These are phyloP conservation scores for Lotus japonicus DNA, from an alignment of 306 rosid species.

Conservation along the genomic window DNA sequence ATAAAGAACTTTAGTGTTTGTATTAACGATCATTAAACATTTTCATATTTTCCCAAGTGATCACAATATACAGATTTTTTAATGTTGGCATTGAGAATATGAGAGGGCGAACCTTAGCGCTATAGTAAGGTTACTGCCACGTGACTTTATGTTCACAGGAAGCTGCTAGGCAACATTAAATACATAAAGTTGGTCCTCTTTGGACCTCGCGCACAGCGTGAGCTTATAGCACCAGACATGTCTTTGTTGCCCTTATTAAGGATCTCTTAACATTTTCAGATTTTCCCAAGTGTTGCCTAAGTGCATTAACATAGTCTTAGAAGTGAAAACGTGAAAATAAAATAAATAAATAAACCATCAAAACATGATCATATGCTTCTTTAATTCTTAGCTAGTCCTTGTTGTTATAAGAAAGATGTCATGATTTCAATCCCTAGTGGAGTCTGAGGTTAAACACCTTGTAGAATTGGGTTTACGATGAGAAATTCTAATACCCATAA, in stretches of 20 bases:
- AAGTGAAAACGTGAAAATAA: no score
- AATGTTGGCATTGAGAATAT: no score
- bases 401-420: neutral
- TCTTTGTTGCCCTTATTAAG: no score
- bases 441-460: slow-evolving; percentile 4
- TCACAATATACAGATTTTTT: no score
- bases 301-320: neutral
- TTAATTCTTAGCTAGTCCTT: slow-evolving; percentile 2
- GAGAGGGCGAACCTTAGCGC: no score
- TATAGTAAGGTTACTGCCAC: no score
- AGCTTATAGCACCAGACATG: no score
- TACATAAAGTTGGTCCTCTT: no score
- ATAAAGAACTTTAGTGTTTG: neutral
- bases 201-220: no score
- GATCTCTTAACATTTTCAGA: neutral
- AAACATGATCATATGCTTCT: neutral
- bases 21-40: neutral
- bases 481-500: slow-evolving; percentile 15
- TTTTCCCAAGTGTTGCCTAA: neutral
- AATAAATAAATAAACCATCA: neutral
- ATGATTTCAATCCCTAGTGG: slow-evolving; percentile 2
- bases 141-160: no score
- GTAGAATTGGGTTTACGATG: slow-evolving; percentile 13
- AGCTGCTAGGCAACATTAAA: no score
- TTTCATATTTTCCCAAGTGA: neutral